Conservation (phyloP, 2,329 filamentous ascomycete genomes). For the Penicillium decumbens region DNA sequence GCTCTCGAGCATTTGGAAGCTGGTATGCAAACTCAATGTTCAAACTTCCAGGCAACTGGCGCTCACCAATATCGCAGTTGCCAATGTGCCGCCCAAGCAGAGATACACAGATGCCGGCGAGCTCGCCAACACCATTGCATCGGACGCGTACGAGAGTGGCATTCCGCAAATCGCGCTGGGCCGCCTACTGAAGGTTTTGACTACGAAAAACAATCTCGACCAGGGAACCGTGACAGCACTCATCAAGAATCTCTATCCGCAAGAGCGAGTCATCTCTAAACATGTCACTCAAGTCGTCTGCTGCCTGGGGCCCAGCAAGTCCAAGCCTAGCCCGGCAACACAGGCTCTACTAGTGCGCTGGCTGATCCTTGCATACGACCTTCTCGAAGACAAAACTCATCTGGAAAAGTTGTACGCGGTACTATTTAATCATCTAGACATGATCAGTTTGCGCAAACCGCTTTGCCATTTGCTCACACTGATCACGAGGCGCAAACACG, state of each 20-base stretch:
- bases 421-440: conserved; percentile 77
- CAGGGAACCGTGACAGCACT: conserved; percentile 67
- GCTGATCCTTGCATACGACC: conserved; percentile 71
- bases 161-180: conserved; percentile 58
- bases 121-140: conserved; percentile 59
- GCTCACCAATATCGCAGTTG: conserved; percentile 25
- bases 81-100: conserved; percentile 57
- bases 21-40: conserved; percentile 22
- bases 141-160: conserved; percentile 63
- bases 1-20: conserved; percentile 37
- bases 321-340: conserved; percentile 66
- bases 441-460: conserved; percentile 64
- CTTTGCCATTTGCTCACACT: conserved; percentile 74
- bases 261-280: conserved; percentile 57
- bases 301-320: conserved; percentile 69
- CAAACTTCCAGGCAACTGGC: not conserved
- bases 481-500: conserved; percentile 75
- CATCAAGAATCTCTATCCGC: conserved; percentile 71
- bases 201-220: conserved; percentile 64
- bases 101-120: conserved; percentile 59
- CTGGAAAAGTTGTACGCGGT: conserved; percentile 69
- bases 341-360: conserved; percentile 71
- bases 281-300: conserved; percentile 64
- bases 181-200: conserved; percentile 63
- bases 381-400: conserved; percentile 59